Conservation (phyloP, 2,329 filamentous ascomycete species). For the Colletotrichum sojae region DNA sequence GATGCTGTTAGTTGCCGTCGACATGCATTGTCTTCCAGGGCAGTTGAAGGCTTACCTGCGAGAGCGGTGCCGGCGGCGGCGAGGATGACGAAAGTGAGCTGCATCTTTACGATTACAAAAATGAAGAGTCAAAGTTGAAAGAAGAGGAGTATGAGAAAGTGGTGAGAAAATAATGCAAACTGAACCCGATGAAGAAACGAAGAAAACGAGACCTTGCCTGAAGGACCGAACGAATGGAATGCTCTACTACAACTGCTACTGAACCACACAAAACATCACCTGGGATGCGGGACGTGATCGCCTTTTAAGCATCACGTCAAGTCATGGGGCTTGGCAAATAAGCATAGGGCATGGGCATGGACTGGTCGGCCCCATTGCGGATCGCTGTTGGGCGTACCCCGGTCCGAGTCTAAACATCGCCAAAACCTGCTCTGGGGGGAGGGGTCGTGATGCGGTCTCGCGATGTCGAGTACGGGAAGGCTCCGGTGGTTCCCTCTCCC, state of each 20-base stretch:
- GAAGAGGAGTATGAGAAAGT: constrained; percentile 2
- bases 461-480: not conserved
- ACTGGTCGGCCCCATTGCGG: not conserved
- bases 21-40: too few relatives aligned
- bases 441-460: not conserved
- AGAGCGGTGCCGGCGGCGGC: constrained; percentile 38
- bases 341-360: constrained; percentile 17
- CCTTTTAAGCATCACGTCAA: constrained; percentile 38
- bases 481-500: not conserved
- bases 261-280: constrained; percentile 1
- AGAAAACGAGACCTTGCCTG: constrained; percentile 35
- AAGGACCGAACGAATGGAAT: constrained; percentile 33
- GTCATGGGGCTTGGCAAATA: constrained; percentile 25
- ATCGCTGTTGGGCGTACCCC: constrained; percentile 11
- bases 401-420: constrained; percentile 29
- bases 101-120: constrained; percentile 38
- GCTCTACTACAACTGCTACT: not conserved
- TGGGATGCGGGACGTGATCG: constrained; percentile 20
- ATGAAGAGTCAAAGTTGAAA: not conserved
- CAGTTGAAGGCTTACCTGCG: constrained; percentile 20
- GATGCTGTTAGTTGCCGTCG: not conserved
- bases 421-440: constrained; percentile 27
- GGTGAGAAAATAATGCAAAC: not conserved
- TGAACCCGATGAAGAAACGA: constrained; percentile 19
- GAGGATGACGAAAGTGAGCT: constrained; percentile 37